Evolutionary conservation across 108 stramenopile species (phyloP), one percentile per base, ranked within the genome.

Genomic region (Ochromonas danica): DNA sequence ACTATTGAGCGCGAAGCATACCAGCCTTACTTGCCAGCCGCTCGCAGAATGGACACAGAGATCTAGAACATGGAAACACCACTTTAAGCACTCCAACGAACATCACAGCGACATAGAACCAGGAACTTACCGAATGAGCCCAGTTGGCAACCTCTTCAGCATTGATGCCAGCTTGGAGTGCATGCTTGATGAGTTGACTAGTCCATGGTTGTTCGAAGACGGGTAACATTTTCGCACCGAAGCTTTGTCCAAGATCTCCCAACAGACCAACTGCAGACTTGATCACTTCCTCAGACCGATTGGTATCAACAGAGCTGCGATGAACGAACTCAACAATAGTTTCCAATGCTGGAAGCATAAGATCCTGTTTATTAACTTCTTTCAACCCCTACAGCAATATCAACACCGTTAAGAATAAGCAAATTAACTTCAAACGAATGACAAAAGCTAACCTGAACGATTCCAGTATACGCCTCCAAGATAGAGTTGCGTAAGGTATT

Each of bases 401-500:
- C n/a, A n/a, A n/a, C n/a, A n/a, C 57, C 57, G 25, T 25, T 60
- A 25, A 60, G 25, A 25, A 60, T 25, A 25, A 25, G 25, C n/a
- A 25, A 60, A 25, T 25, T 25, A 60, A 25, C 57, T 60, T 25
- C n/a, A 60, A 25, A 60, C 57, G 6, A 14, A 14, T 51, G 45
- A 51, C 22, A 14, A 51, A 51, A 14, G 6, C 45, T 6, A 14
- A 51, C 95, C 81, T 95, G 93, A 28, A 96, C 82, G 79, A 98
- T 95, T 1, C 96, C 96, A 30, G 93, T 94, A 86, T 95, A 98
- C 0, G 94, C 97, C 79, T 98, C 97, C 67, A 98, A 86, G 36
- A 98, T 91, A 43, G 90, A 85, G 78, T 93, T 92, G 39, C 96
- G 88, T 35, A 98, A 84, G 33, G 74, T 70, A 79, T 96, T 96